These are phyloP conservation scores for Penicillium sp. DNA, from an alignment of 2,329 filamentous ascomycete genomes.

Conservation along the genomic window DNA sequence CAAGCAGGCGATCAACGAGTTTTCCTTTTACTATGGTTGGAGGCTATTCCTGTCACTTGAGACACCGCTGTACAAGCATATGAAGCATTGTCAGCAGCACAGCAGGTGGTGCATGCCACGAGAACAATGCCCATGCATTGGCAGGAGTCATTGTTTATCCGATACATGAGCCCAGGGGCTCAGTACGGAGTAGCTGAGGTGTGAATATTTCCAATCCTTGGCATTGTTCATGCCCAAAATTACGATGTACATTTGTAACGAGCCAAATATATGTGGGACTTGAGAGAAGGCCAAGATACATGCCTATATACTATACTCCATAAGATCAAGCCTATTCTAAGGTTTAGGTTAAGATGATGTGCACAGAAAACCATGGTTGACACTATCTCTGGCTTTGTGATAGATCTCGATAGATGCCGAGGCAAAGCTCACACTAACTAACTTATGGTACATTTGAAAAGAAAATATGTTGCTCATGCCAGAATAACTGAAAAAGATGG, in stretches of 20 bases:
- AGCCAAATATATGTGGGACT: not conserved
- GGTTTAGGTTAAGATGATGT: not conserved
- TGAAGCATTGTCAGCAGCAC: not conserved
- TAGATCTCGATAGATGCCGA: not conserved
- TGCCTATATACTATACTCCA: no score
- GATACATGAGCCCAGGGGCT: not conserved
- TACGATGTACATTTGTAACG: not conserved
- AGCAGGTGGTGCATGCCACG: not conserved
- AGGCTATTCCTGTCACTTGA: constrained; percentile 4
- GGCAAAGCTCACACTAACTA: not conserved
- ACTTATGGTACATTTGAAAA: constrained; percentile 11
- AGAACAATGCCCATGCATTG: not conserved
- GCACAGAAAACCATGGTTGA: constrained; percentile 5
- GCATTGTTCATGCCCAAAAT: constrained; percentile 1
- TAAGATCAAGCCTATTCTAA: no score
- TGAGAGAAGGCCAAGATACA: not conserved
- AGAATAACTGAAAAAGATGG: not conserved
- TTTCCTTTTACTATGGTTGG: not conserved
- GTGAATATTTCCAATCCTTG: not conserved
- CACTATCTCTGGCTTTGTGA: not conserved
- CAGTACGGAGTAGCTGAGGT: not conserved
- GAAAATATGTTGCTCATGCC: not conserved
- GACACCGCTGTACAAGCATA: constrained; percentile 4
- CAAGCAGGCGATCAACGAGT: not conserved
- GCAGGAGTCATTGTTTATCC: not conserved